These are phyloP conservation scores for Epichloe festucae DNA, from an alignment of 2,329 filamentous ascomycete genomes.

Conservation along the genomic window DNA sequence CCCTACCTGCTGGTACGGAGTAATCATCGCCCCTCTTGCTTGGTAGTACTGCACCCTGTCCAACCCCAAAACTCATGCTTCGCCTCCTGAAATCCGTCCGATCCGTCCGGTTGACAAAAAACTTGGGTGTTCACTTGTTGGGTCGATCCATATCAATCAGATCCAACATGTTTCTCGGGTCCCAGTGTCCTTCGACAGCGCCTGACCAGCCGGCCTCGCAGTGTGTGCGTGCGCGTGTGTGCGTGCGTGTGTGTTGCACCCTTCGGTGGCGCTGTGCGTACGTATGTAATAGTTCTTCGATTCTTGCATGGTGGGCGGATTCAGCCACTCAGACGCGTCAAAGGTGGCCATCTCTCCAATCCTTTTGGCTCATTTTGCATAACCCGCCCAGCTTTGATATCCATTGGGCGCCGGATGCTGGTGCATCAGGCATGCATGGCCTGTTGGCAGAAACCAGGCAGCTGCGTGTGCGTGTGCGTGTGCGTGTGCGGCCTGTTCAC, in stretches of 20 bases:
- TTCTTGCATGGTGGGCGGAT: conserved; percentile 6
- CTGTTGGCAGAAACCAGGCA: background rate
- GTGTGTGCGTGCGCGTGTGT: no score
- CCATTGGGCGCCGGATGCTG: conserved; percentile 9
- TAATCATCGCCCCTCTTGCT: no score
- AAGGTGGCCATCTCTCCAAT: conserved; percentile 13
- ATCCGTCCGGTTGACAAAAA: background rate
- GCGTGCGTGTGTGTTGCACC: background rate
- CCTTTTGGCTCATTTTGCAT: conserved; percentile 10
- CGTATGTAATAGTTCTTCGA: background rate
- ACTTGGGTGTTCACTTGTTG: no score
- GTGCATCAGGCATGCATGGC: conserved; percentile 1
- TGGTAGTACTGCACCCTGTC: background rate
- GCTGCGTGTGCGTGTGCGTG: background rate
- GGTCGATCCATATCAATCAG: background rate
- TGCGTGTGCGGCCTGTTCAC: no score
- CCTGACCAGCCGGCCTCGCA: no score
- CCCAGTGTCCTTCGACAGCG: no score
- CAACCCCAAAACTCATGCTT: background rate
- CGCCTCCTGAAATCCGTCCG: background rate
- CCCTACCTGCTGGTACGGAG: no score
- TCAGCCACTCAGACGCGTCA: conserved; percentile 9
- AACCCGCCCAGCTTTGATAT: conserved; percentile 4
- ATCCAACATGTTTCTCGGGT: background rate
- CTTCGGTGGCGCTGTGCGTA: conserved; percentile 1